Base-by-base conservation (phyloP, 257 asterid species). In the Gentiana macrophylla region DNA sequence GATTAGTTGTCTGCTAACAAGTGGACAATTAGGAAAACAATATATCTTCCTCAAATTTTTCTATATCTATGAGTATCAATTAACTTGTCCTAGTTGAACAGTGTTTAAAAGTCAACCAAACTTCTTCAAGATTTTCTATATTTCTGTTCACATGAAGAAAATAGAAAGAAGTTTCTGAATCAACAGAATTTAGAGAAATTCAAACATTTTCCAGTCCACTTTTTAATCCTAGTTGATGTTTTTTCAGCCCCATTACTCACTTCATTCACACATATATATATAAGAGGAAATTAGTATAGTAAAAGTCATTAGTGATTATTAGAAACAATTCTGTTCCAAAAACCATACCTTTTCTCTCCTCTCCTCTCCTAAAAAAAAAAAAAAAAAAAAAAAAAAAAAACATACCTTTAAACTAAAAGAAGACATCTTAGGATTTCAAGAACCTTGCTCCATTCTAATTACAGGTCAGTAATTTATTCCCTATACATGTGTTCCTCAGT, bases 41-140 rank as follows among this genome's bases (percentile, higher is more conserved):
- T 59, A 37, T 10, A 53, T 56, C 41, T 33, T 3, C 32, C 43
- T 68, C 59, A 60, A 45, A 55, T 55, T 6, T 57, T 53, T 62
- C 57, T 7, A 48, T 65, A 76, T 76, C 84, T 84, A 94, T 84
- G 81, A 71, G 33, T 57, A 66, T 72, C 83, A 79, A 60, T 80
- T 76, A 76, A 41, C 69, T 46, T 74, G 58, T 58, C 13, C 43
- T 13, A 37, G 55, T 57, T 61, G 72, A 69, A 60, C 37, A 10
- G 24, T 5, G 37, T 34, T 41, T 4, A 2, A 52, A 59, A 35
- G 38, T 62, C 41, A 46, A 35, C 10, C 24, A 12, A 5, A 12
- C 24, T 24, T 37, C 36, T 2, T 61, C 67, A 59, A 53, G 59
- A 37, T 57, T 75, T 72, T 71, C 75, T 46, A 43, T 59, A 44